These are phyloP conservation scores for Aspergillus hancockii DNA, from an alignment of 495 filamentous ascomycete genomes.

Conservation along the genomic window DNA sequence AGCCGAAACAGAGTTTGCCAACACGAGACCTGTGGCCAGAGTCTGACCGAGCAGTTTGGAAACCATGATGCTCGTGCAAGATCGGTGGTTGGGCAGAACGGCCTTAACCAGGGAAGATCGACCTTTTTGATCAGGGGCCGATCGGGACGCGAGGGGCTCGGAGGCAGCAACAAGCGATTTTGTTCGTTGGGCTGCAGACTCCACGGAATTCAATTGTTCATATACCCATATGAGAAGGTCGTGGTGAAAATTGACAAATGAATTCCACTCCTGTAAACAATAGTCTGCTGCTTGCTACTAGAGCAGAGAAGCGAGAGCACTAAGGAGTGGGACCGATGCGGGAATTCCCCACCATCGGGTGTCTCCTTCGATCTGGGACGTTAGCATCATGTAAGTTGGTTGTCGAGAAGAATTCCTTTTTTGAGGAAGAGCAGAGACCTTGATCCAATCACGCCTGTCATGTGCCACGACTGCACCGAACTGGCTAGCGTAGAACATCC, in stretches of 20 bases:
- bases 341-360: background rate
- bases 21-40: background rate
- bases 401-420: no score
- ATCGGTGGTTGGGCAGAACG: background rate
- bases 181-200: background rate
- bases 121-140: background rate
- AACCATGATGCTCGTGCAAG: background rate
- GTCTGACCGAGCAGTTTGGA: background rate
- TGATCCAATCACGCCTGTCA: no score
- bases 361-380: background rate
- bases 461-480: no score
- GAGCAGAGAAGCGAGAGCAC: background rate
- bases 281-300: background rate
- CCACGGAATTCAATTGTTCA: background rate
- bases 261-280: background rate
- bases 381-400: no score
- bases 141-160: background rate
- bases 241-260: background rate
- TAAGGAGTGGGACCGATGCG: background rate
- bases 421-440: no score
- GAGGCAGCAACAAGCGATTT: background rate
- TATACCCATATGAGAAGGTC: background rate
- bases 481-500: no score
- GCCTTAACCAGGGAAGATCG: conserved; percentile 1
- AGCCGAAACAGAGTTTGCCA: background rate